A percentile compares a stretch with the other conserved stretches of the same genome.
Conservation (phyloP, 371 early-diverging fungal species). For the Haplosporangium sp. region DNA sequence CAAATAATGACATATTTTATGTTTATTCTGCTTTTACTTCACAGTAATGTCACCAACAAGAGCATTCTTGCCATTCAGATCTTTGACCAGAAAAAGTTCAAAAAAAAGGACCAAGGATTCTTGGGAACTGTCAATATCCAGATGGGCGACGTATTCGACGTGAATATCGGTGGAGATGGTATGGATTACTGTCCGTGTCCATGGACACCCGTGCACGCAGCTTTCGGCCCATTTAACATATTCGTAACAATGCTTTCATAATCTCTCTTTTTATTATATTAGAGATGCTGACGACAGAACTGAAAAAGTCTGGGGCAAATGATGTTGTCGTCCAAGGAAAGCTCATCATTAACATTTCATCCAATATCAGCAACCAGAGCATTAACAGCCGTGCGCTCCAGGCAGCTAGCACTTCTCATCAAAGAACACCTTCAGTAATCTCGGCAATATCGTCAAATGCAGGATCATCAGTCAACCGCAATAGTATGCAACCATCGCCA, state of each 20-base stretch:
- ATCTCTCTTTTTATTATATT: slow-evolving; percentile 3
- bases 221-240: background rate
- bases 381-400: slow-evolving; percentile 59
- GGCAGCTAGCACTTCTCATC: slow-evolving; percentile 52
- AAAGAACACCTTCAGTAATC: slow-evolving; percentile 18
- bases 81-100: slow-evolving; percentile 95
- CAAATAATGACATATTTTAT: too few species aligned
- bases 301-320: slow-evolving; percentile 81
- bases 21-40: background rate
- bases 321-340: slow-evolving; percentile 87
- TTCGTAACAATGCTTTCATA: slow-evolving; percentile 2
- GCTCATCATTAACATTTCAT: slow-evolving; percentile 75
- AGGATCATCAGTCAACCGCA: slow-evolving; percentile 28
- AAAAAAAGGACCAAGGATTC: slow-evolving; percentile 93
- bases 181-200: slow-evolving; percentile 10
- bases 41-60: slow-evolving; percentile 74
- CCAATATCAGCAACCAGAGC: slow-evolving; percentile 63
- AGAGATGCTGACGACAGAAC: slow-evolving; percentile 88
- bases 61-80: slow-evolving; percentile 92
- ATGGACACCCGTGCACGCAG: too few species aligned
- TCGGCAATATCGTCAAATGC: slow-evolving; percentile 25
- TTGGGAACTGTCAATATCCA: slow-evolving; percentile 90
- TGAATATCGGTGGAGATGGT: slow-evolving; percentile 75
- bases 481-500: slow-evolving; percentile 15
- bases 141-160: slow-evolving; percentile 81